Conservation (phyloP, 257 asterid genomes). For the Fraxinus anomala region DNA sequence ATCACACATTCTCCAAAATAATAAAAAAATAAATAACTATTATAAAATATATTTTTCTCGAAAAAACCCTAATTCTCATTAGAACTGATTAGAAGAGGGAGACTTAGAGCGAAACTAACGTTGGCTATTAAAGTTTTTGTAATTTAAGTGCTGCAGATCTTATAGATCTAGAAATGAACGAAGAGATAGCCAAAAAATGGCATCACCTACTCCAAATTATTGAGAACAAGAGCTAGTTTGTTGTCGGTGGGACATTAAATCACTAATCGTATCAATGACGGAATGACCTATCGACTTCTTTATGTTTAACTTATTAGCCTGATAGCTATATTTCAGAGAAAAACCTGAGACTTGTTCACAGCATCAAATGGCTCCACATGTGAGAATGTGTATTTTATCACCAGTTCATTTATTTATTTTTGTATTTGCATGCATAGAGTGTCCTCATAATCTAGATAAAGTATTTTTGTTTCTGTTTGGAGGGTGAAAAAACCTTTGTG, state of each 20-base stretch:
- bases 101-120: background rate
- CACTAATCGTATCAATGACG: background rate
- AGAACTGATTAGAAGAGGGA: background rate
- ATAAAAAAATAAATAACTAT: too few relatives aligned
- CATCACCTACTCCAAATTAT: background rate
- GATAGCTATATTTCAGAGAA: slow-evolving; percentile 5
- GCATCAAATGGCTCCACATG: background rate
- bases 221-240: background rate
- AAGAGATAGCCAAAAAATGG: background rate
- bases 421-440: slow-evolving; percentile 15
- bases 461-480: slow-evolving; percentile 17
- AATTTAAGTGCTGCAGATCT: background rate
- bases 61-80: background rate
- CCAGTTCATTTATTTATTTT: background rate
- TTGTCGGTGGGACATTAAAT: background rate
- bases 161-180: background rate
- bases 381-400: background rate
- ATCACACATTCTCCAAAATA: too few relatives aligned
- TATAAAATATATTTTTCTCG: too few relatives aligned
- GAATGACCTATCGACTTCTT: background rate
- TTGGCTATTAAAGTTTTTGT: background rate
- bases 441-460: slow-evolving; percentile 5
- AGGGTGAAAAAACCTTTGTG: slow-evolving; percentile 3
- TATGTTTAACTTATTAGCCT: background rate
- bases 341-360: background rate